Percentiles rank a stretch among this genome's conserved stretches.
These are phyloP conservation scores for Aspergillus taichungensis DNA, from an alignment of 495 filamentous ascomycete genomes.

Conservation along the genomic window DNA sequence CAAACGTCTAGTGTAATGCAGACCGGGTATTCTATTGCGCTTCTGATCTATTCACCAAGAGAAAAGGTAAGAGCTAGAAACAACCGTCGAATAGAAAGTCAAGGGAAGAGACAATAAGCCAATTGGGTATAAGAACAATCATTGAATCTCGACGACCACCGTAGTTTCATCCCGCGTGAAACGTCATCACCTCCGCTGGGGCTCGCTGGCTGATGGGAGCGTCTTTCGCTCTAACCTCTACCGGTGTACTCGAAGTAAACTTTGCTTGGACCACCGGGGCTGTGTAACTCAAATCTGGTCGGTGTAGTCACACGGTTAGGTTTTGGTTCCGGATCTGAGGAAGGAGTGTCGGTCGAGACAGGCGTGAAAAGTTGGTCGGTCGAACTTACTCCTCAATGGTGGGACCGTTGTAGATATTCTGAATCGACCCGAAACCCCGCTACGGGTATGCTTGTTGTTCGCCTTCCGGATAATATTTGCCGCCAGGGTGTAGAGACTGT, in stretches of 20 bases:
- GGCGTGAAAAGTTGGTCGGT: neutral
- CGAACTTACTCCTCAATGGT: slow-evolving; percentile 11
- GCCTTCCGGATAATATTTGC: slow-evolving; percentile 35
- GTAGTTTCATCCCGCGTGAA: slow-evolving; percentile 10
- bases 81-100: neutral
- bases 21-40: too few relatives aligned
- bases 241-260: neutral
- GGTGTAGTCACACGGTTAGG: slow-evolving; percentile 5
- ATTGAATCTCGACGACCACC: slow-evolving; percentile 8
- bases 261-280: neutral
- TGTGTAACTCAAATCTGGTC: neutral
- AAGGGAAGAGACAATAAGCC: neutral
- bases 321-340: neutral
- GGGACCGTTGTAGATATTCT: neutral
- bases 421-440: neutral
- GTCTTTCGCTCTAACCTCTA: too few relatives aligned
- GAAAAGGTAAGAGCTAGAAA: neutral
- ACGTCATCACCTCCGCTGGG: neutral
- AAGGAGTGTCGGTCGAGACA: too few relatives aligned
- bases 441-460: slow-evolving; percentile 9
- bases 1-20: too few relatives aligned
- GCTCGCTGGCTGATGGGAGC: neutral
- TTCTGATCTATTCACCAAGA: neutral
- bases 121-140: too few relatives aligned
- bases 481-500: slow-evolving; percentile 46